Conservation (phyloP, 1,139 yeast genomes). For the Blastobotrys buckinghamii region DNA sequence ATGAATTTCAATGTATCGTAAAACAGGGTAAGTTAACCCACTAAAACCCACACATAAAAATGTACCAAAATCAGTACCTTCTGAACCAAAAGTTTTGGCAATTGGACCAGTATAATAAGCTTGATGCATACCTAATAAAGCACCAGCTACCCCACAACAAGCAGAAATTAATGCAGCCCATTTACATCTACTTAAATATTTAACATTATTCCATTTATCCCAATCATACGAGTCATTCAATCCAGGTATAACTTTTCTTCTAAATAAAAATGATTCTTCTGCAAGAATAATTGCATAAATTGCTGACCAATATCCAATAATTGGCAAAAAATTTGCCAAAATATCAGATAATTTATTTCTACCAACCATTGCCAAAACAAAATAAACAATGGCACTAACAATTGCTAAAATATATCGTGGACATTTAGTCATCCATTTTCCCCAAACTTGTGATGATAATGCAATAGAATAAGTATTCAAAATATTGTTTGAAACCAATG, state of each 20-base stretch:
- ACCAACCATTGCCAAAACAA: conserved; percentile 56
- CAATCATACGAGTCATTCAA: conserved; percentile 38
- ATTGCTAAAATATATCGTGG: conserved; percentile 82
- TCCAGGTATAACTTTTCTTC: conserved; percentile 43
- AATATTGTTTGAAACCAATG: conserved; percentile 74
- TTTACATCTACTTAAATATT: conserved; percentile 49
- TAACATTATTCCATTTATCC: conserved; percentile 56
- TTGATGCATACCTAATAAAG: conserved; percentile 78
- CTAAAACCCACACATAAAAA: conserved; percentile 74
- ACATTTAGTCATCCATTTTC: conserved; percentile 51
- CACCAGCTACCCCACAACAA: conserved; percentile 63
- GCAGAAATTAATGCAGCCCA: conserved; percentile 59
- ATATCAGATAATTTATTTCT: conserved; percentile 68
- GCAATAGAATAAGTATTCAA: conserved; percentile 82
- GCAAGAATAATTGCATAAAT: conserved; percentile 67
- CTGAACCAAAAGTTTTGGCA: conserved; percentile 50
- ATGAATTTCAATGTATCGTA: conserved; percentile 51
- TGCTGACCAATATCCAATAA: conserved; percentile 92
- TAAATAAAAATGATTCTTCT: conserved; percentile 71
- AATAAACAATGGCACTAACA: conserved; percentile 55
- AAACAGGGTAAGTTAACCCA: conserved; percentile 54
- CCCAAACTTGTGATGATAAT: conserved; percentile 68
- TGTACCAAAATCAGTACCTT: conserved; percentile 77
- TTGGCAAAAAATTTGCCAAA: conserved; percentile 82
- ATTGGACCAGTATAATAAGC: conserved; percentile 71